Evolutionary conservation across 1,284 basidiomycete species (phyloP), one percentile per base, ranked within the genome.

Genomic region (Papiliotrema nemorosa): DNA sequence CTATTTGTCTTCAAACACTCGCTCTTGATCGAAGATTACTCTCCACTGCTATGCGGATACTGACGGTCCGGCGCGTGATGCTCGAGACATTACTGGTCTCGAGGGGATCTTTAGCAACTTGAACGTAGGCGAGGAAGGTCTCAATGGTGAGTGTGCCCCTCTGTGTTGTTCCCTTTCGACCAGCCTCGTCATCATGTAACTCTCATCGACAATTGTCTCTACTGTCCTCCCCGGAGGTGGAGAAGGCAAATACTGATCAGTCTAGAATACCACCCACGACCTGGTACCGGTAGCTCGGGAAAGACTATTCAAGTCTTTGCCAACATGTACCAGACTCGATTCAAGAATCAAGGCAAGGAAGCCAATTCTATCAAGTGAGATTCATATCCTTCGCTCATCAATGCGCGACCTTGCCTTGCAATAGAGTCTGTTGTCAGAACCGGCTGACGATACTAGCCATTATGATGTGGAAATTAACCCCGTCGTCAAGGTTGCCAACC

Each of bases 381-480:
- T 38, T 21, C 25, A 9, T 37, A 5, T 16, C 20, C 36, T 39
- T 21, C 10, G 13, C n/a, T 39, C 16, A 20, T 14, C 14, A 7
- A 14, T 31, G 29, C 29, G n/a, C n/a, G n/a, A n/a, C n/a, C n/a
- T n/a, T n/a, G n/a, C n/a, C n/a, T n/a, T n/a, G n/a, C n/a, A n/a
- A n/a, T n/a, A n/a, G n/a, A n/a, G n/a, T n/a, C n/a, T n/a, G n/a
- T n/a, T n/a, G n/a, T n/a, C n/a, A n/a, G n/a, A n/a, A n/a, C 14
- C 39, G 39, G 25, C 41, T 24, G 24, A 9, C 27, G n/a, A 22
- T 4, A 31, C 22, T 41, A 70, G 66, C 58, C 72, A 74, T 52
- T 74, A 72, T 47, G 69, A 74, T 46, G 62, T 74, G 7, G 65
- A 67, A 38, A 72, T 74, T 47, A 55, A 69, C 38, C 72, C 72